Evolutionary conservation across 352 stramenopile genomes (phyloP).

Genomic region (Achlya hypogyna): DNA sequence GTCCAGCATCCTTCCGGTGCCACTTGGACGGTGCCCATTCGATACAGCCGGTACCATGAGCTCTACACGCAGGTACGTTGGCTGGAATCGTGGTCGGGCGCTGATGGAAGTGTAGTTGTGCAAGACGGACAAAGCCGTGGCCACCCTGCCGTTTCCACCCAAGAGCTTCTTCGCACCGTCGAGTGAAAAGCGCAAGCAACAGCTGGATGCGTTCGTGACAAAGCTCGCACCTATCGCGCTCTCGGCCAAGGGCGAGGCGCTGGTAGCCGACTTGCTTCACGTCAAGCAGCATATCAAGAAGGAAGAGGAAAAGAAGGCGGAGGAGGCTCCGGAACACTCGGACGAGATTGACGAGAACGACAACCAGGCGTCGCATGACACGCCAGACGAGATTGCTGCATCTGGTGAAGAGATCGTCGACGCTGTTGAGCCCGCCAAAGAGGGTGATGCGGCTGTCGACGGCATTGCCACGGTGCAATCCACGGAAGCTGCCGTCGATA

Average conservation of each 20-base stretch:
- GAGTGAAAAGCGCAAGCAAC: not conserved
- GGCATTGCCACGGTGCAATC: not conserved
- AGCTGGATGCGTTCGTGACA: conserved; percentile 14
- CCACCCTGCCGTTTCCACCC: conserved; percentile 2
- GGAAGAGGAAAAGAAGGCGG: not conserved
- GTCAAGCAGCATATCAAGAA: not conserved
- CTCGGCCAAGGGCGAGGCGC: not conserved
- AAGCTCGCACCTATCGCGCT: not conserved
- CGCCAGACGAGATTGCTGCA: not conserved
- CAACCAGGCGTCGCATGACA: not conserved
- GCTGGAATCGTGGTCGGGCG: not conserved
- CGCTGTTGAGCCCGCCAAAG: not conserved
- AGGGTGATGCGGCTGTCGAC: not conserved
- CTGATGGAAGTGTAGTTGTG: not conserved
- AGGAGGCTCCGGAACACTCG: not conserved
- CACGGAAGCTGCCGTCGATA: not conserved
- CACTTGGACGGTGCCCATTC: conserved; percentile 14
- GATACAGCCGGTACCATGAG: conserved; percentile 9
- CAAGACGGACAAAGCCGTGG: conserved; percentile 5
- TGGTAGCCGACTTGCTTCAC: not conserved
- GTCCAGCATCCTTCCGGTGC: not conserved
- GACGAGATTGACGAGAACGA: not conserved
- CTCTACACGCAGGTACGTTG: conserved; percentile 17
- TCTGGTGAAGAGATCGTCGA: not conserved
- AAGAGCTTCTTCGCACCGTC: conserved; percentile 18